These are phyloP conservation scores for Zymoseptoria pseudotritici DNA, from an alignment of 2,329 filamentous ascomycete genomes.

Conservation along the genomic window DNA sequence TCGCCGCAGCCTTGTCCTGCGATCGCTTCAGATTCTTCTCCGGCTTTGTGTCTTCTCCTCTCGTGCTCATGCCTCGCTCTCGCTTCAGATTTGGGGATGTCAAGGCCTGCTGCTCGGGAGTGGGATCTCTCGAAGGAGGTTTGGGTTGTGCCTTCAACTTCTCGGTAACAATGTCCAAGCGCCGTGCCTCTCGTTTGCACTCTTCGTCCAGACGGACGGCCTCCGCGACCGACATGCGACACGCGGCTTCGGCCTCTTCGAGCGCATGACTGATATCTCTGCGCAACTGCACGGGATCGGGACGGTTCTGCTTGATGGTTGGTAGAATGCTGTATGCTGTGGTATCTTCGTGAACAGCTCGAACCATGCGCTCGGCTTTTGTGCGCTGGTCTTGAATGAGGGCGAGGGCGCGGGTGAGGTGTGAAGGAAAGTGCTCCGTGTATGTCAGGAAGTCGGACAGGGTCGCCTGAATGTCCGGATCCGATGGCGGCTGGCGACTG, in stretches of 20 bases:
- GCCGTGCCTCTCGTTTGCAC: slow-evolving; percentile 37
- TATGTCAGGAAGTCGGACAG: slow-evolving; percentile 63
- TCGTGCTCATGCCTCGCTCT: slow-evolving; percentile 24
- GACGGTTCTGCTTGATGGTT: slow-evolving; percentile 40
- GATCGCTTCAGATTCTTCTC: slow-evolving; percentile 21
- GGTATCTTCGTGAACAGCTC: slow-evolving; percentile 42
- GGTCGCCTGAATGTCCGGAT: slow-evolving; percentile 58
- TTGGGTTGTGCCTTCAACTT: slow-evolving; percentile 56
- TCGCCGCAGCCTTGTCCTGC: slow-evolving; percentile 28
- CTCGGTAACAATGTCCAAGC: slow-evolving; percentile 51
- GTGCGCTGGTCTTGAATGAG: slow-evolving; percentile 49
- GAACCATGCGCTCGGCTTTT: slow-evolving; percentile 37
- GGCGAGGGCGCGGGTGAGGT: slow-evolving; percentile 55
- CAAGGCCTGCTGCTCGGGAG: slow-evolving; percentile 33
- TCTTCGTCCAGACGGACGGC: slow-evolving; percentile 28
- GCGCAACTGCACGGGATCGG: slow-evolving; percentile 47
- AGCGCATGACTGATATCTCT: slow-evolving; percentile 48
- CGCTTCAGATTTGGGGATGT: slow-evolving; percentile 30
- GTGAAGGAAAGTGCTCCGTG: slow-evolving; percentile 61
- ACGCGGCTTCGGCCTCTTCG: slow-evolving; percentile 27
- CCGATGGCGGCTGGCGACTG: slow-evolving; percentile 31
- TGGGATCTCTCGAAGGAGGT: slow-evolving; percentile 55
- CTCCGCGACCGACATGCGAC: slow-evolving; percentile 31
- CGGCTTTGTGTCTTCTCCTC: slow-evolving; percentile 20
- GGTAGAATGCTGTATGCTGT: slow-evolving; percentile 46